Evolutionary conservation across 2,329 filamentous ascomycete genomes (phyloP).

Genomic region (Ceratocystis destructans): DNA sequence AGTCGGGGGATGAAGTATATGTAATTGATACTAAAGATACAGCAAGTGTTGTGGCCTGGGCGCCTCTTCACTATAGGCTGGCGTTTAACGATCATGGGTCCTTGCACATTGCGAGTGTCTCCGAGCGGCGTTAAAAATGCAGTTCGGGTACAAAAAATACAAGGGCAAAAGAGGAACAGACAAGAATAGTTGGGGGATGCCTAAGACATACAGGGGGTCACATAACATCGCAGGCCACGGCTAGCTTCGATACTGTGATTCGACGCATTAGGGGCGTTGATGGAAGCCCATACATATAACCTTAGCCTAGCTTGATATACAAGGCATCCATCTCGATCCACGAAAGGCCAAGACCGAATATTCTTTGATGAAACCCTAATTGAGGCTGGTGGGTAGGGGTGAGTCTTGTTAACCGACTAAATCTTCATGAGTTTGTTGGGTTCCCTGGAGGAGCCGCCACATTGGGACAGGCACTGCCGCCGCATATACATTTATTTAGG

Average conservation of each 20-base stretch:
- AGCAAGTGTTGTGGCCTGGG: constrained; percentile 58
- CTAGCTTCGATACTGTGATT: too few relatives aligned
- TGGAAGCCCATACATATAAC: too few relatives aligned
- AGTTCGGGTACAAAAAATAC: too few relatives aligned
- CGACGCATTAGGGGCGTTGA: too few relatives aligned
- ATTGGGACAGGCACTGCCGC: not conserved
- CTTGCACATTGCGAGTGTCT: constrained; percentile 45
- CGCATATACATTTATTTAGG: not conserved
- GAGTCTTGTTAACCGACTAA: too few relatives aligned
- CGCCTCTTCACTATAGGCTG: constrained; percentile 58
- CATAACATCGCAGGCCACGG: too few relatives aligned
- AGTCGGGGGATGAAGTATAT: constrained; percentile 59
- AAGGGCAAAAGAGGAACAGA: not conserved
- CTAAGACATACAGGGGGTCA: too few relatives aligned
- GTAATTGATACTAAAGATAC: constrained; percentile 54
- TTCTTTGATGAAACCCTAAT: not conserved
- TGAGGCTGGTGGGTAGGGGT: not conserved
- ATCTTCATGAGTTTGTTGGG: too few relatives aligned
- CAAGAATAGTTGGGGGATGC: not conserved
- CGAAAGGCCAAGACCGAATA: not conserved
- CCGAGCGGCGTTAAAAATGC: constrained; percentile 11
- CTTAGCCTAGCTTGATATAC: too few relatives aligned
- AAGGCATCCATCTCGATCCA: too few relatives aligned
- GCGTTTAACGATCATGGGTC: constrained; percentile 59
- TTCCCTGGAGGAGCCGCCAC: not conserved